A percentile compares a stretch with the other conserved stretches of the same genome.
phyloP scores from a whole-genome alignment of 2,329 filamentous ascomycete species.

The Acephala macrosclerotiorum region DNA sequence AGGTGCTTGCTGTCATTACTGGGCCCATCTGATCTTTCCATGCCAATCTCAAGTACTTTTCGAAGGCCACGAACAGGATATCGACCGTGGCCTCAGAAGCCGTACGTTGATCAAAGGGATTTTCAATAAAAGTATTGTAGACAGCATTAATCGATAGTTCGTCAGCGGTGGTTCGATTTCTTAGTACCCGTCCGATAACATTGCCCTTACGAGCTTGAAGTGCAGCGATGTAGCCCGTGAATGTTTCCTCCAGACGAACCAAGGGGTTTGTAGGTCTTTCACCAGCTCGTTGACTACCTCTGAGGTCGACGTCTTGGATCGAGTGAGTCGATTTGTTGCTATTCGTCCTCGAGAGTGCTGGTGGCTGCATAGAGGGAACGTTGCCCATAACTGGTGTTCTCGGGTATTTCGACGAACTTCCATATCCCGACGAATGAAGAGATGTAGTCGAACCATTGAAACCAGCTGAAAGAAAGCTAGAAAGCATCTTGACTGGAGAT shows the following conservation, averaged over 20 bases:
- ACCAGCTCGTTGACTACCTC: slow-evolving; percentile 50
- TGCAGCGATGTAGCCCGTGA: slow-evolving; percentile 82
- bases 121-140: slow-evolving; percentile 87
- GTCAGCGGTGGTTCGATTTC: slow-evolving; percentile 74
- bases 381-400: slow-evolving; percentile 48
- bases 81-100: slow-evolving; percentile 81
- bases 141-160: slow-evolving; percentile 86
- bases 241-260: slow-evolving; percentile 81
- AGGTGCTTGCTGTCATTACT: slow-evolving; percentile 74
- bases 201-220: slow-evolving; percentile 87
- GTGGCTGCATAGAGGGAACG: slow-evolving; percentile 50
- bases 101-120: slow-evolving; percentile 78
- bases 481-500: slow-evolving; percentile 92
- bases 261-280: slow-evolving; percentile 68
- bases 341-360: slow-evolving; percentile 37
- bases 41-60: slow-evolving; percentile 87
- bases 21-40: slow-evolving; percentile 91
- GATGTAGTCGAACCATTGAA: slow-evolving; percentile 51
- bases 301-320: slow-evolving; percentile 39
- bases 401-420: slow-evolving; percentile 40
- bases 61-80: slow-evolving; percentile 88
- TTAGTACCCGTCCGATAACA: slow-evolving; percentile 79
- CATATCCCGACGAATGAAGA: slow-evolving; percentile 47
- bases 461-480: slow-evolving; percentile 76
- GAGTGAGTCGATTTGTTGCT: slow-evolving; percentile 42